Evolutionary conservation across 2,329 filamentous ascomycete species (phyloP).

Genomic region (Alternaria rosae): DNA sequence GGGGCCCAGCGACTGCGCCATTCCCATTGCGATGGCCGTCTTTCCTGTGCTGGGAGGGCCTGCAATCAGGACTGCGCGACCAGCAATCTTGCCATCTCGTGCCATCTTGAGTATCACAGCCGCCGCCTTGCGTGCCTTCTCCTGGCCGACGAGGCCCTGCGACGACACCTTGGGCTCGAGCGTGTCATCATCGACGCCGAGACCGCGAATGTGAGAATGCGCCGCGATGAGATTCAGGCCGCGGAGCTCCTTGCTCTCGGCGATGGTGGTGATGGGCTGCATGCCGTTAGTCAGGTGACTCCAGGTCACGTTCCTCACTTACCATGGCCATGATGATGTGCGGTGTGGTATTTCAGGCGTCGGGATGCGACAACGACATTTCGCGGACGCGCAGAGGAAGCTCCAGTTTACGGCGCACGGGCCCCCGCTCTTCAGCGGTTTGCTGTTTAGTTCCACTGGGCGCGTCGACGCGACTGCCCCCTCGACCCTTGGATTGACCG

Average conservation of each 20-base stretch:
- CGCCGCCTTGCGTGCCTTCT: conserved; percentile 94
- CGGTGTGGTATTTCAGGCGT: conserved; percentile 7
- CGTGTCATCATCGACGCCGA: conserved; percentile 91
- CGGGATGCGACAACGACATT: conserved; percentile 22
- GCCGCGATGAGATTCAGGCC: conserved; percentile 97
- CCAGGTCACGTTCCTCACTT: conserved; percentile 13
- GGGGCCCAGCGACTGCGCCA: conserved; percentile 92
- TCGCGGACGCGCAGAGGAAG: conserved; percentile 26
- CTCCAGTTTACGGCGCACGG: conserved; percentile 17
- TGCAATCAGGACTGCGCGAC: conserved; percentile 90
- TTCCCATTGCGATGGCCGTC: conserved; percentile 97
- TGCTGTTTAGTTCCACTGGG: conserved; percentile 1
- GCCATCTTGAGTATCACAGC: conserved; percentile 98
- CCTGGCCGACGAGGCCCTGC: conserved; percentile 93
- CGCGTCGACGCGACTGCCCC: conserved; percentile 1
- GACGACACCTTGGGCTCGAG: conserved; percentile 85
- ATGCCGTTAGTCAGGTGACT: conserved; percentile 20
- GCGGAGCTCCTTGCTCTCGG: conserved; percentile 93
- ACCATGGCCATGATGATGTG: conserved; percentile 43
- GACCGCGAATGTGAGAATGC: conserved; percentile 95
- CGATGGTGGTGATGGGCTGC: conserved; percentile 76
- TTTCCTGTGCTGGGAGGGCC: conserved; percentile 97
- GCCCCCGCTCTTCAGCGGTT: background rate
- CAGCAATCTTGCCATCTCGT: conserved; percentile 97
- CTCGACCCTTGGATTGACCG: background rate